Evolutionary conservation across 164 flowering plant species (phyloP).

Genomic region (Cinnamomum micranthum): DNA sequence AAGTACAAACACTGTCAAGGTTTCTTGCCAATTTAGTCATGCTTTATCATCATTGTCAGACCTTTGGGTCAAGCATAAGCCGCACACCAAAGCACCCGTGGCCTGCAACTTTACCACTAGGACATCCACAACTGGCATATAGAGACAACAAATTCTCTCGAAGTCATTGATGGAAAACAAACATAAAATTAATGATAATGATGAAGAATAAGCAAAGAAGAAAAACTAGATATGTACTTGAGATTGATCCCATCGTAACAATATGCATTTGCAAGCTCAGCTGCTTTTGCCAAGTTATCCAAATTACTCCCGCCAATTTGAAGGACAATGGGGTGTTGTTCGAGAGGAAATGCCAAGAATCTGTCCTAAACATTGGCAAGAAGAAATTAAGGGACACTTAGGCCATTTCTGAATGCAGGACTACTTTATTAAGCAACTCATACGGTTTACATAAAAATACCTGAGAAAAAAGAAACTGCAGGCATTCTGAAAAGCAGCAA

Average conservation of each 20-base stretch:
- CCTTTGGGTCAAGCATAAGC: constrained; percentile 95
- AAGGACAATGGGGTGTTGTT: constrained; percentile 91
- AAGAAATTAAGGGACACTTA: constrained; percentile 7
- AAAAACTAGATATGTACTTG: constrained; percentile 43
- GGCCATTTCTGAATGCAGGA: background rate
- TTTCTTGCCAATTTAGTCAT: background rate
- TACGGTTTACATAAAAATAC: background rate
- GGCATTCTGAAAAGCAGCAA: background rate
- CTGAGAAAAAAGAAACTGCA: background rate
- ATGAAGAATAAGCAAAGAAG: constrained; percentile 1
- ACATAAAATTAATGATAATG: background rate
- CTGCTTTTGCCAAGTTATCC: constrained; percentile 80
- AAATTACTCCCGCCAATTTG: constrained; percentile 94
- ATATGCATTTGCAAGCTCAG: constrained; percentile 73
- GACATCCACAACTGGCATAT: constrained; percentile 86
- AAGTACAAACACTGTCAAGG: background rate
- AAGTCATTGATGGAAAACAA: background rate
- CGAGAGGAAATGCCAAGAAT: constrained; percentile 82
- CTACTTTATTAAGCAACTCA: background rate
- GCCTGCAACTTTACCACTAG: constrained; percentile 91
- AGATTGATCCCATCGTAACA: constrained; percentile 92
- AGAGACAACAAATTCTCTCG: constrained; percentile 2
- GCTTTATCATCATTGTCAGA: constrained; percentile 13
- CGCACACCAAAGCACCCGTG: constrained; percentile 96
- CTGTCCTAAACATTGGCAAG: constrained; percentile 62